Percentiles rank a stretch among this genome's conserved stretches.
phyloP scores from a whole-genome alignment of 441 rosid species.

The Croton setiger region DNA sequence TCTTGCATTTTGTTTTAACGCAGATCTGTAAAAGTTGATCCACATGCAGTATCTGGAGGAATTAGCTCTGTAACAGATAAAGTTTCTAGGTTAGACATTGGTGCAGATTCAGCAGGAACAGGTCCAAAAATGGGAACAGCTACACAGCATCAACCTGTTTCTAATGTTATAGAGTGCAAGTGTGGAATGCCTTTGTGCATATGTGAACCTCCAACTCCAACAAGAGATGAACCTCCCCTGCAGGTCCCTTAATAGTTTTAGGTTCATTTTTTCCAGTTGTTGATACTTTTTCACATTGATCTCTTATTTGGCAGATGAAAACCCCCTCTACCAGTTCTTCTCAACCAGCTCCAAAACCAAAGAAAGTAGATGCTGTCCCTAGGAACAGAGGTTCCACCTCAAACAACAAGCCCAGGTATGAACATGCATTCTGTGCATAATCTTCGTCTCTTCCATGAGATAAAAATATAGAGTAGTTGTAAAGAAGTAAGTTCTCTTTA shows the following conservation, averaged over 20 bases:
- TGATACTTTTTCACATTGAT: slow-evolving; percentile 15
- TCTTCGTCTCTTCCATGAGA: background rate
- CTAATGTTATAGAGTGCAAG: slow-evolving; percentile 57
- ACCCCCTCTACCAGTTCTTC: slow-evolving; percentile 30
- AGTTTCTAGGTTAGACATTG: slow-evolving; percentile 51
- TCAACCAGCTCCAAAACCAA: slow-evolving; percentile 48
- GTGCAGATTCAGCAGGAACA: slow-evolving; percentile 34
- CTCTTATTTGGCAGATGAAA: slow-evolving; percentile 35
- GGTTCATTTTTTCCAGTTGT: background rate
- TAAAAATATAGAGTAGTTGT: background rate
- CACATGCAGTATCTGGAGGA: slow-evolving; percentile 35
- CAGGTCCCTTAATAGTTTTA: slow-evolving; percentile 27
- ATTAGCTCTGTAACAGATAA: slow-evolving; percentile 40
- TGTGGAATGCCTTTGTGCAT: slow-evolving; percentile 98
- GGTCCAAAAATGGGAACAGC: slow-evolving; percentile 34
- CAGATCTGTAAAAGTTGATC: slow-evolving; percentile 41
- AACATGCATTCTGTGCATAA: background rate
- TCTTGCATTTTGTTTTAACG: slow-evolving; percentile 20
- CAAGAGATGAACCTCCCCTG: slow-evolving; percentile 25
- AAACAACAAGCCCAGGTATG: slow-evolving; percentile 59
- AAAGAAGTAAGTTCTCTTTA: background rate
- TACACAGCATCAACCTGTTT: slow-evolving; percentile 26
- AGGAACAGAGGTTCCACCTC: slow-evolving; percentile 70
- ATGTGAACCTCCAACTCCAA: slow-evolving; percentile 64
- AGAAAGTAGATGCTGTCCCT: slow-evolving; percentile 42